phyloP scores from a whole-genome alignment of 176 grass and related monocot species.

The Oryza meyeriana region DNA sequence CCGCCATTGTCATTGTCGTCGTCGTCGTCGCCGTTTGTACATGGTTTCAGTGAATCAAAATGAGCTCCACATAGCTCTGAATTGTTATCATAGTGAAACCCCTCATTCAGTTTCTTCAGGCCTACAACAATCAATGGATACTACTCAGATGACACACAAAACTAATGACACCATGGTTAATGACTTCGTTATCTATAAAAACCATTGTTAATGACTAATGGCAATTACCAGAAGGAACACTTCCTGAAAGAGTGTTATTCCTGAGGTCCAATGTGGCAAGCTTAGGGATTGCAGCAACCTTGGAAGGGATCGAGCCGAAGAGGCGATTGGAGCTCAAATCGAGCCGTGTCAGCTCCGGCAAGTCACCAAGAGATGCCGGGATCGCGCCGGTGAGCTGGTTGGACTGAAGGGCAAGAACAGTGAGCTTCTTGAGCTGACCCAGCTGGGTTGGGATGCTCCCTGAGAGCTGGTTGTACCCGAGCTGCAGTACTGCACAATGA shows the following conservation, averaged over 20 bases:
- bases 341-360: slow-evolving; percentile 54
- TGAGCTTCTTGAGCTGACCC: slow-evolving; percentile 59
- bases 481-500: slow-evolving; percentile 67
- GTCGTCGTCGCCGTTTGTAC: slow-evolving; percentile 10
- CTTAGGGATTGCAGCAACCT: slow-evolving; percentile 49
- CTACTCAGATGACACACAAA: slow-evolving; percentile 6
- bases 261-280: slow-evolving; percentile 54
- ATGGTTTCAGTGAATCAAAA: slow-evolving; percentile 54
- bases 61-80: slow-evolving; percentile 63
- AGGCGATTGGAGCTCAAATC: slow-evolving; percentile 81
- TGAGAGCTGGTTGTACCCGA: slow-evolving; percentile 70
- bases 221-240: slow-evolving; percentile 63
- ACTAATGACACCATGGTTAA: not conserved
- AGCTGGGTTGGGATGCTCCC: slow-evolving; percentile 78
- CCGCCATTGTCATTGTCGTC: slow-evolving; percentile 1
- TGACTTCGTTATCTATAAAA: not conserved
- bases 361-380: slow-evolving; percentile 57
- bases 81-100: slow-evolving; percentile 73
- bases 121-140: slow-evolving; percentile 35
- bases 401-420: slow-evolving; percentile 68
- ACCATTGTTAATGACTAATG: not conserved
- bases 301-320: slow-evolving; percentile 78
- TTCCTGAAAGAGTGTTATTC: slow-evolving; percentile 80
- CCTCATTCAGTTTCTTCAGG: slow-evolving; percentile 48
- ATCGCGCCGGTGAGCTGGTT: slow-evolving; percentile 79